Percentiles rank a stretch among this genome's conserved stretches.
Conservation (phyloP, 768 basidiomycete genomes). For the Arthromyces matolae region DNA sequence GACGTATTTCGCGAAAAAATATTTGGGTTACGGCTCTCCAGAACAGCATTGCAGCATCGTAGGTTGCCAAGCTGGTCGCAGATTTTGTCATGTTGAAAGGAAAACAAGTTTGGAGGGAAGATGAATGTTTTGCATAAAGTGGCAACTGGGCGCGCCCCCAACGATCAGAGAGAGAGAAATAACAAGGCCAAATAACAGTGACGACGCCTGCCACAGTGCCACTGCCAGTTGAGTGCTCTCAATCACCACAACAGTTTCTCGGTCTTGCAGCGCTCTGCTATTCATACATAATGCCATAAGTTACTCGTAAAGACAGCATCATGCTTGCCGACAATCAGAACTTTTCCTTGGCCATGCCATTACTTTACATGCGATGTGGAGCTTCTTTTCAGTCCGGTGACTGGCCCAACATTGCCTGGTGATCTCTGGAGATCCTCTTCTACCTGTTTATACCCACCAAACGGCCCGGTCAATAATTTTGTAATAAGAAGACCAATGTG, state of each 20-base stretch:
- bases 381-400: constrained; percentile 14
- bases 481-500: constrained; percentile 1
- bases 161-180: constrained; percentile 1
- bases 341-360: no score
- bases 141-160: neutral
- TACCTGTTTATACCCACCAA: neutral
- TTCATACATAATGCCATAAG: no score
- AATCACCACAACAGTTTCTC: no score
- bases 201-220: no score
- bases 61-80: constrained; percentile 34
- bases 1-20: constrained; percentile 95
- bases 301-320: no score
- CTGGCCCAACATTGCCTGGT: constrained; percentile 8
- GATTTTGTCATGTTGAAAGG: constrained; percentile 18
- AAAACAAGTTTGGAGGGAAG: neutral
- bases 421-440: constrained; percentile 2
- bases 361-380: no score
- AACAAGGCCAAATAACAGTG: constrained; percentile 12
- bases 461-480: constrained; percentile 11
- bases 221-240: no score
- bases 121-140: neutral
- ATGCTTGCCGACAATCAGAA: no score
- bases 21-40: constrained; percentile 86
- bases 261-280: no score
- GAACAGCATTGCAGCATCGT: constrained; percentile 78